A percentile compares a stretch with the other conserved stretches of the same genome.
Evolutionary conservation across 441 rosid genomes (phyloP).

Genomic region (Arabidopsis hybrid): DNA sequence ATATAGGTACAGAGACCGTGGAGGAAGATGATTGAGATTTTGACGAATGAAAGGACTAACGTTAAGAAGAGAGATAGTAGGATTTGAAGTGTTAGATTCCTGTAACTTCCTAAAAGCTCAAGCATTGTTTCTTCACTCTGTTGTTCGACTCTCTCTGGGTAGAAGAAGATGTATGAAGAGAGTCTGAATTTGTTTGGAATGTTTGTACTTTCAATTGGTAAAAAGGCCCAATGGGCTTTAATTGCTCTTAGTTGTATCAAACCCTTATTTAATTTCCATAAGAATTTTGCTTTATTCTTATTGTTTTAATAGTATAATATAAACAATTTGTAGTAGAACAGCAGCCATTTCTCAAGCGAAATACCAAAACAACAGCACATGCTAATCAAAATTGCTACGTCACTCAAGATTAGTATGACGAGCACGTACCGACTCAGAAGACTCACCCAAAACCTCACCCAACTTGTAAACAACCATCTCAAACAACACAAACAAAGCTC

Average conservation of each 20-base stretch:
- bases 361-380: slow-evolving; percentile 22
- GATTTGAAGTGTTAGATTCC: slow-evolving; percentile 57
- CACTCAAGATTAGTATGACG: slow-evolving; percentile 95
- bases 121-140: slow-evolving; percentile 44
- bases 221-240: slow-evolving; percentile 17
- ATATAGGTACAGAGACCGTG: slow-evolving; percentile 78
- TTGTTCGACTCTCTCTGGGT: slow-evolving; percentile 1
- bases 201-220: background rate
- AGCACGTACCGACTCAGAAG: slow-evolving; percentile 67
- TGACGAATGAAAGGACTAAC: slow-evolving; percentile 62
- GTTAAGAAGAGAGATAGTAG: slow-evolving; percentile 51
- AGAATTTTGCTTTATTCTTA: no score
- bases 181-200: background rate
- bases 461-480: slow-evolving; percentile 83
- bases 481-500: slow-evolving; percentile 85
- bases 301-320: no score
- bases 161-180: background rate
- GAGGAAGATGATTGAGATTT: slow-evolving; percentile 67
- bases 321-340: background rate
- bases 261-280: background rate
- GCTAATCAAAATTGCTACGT: slow-evolving; percentile 13
- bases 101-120: slow-evolving; percentile 53
- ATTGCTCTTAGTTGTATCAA: no score
- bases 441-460: slow-evolving; percentile 65
- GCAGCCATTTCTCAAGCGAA: slow-evolving; percentile 9